phyloP scores from a whole-genome alignment of 768 basidiomycete species.

The Rhodotorula paludigena region DNA sequence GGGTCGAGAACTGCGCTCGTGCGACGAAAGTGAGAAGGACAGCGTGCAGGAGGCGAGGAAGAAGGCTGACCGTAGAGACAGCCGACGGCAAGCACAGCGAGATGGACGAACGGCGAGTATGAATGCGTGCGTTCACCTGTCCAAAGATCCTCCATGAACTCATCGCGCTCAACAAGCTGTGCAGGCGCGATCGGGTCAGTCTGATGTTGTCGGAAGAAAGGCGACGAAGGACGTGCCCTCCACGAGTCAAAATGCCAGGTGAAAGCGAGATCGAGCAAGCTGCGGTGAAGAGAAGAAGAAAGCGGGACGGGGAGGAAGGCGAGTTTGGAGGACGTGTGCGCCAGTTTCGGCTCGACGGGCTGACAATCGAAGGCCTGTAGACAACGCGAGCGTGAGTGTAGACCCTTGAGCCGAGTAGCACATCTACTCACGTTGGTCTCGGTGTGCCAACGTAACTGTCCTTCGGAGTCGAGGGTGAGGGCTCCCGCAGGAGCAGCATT shows the following conservation, averaged over 20 bases:
- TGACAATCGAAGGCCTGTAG: not conserved
- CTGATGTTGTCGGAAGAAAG: no score
- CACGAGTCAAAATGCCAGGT: not conserved
- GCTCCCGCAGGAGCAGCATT: not conserved
- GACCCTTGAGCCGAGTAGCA: not conserved
- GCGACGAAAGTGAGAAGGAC: no score
- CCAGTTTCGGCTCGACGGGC: not conserved
- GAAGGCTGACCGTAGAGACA: not conserved
- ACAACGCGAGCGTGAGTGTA: not conserved
- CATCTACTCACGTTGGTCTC: not conserved
- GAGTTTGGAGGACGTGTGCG: fast-evolving
- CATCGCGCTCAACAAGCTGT: not conserved
- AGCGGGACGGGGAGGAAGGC: not conserved
- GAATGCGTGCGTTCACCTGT: not conserved
- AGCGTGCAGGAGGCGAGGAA: no score
- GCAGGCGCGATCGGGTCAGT: no score
- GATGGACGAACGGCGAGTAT: not conserved
- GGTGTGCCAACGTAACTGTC: not conserved
- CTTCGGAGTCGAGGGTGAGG: not conserved
- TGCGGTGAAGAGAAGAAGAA: not conserved
- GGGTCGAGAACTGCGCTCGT: not conserved
- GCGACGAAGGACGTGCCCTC: not conserved
- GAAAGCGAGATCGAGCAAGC: not conserved
- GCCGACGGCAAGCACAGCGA: not conserved
- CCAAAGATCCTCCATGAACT: not conserved